phyloP scores from a whole-genome alignment of 163 green algal genomes.

The Prototheca wickerhamii region DNA sequence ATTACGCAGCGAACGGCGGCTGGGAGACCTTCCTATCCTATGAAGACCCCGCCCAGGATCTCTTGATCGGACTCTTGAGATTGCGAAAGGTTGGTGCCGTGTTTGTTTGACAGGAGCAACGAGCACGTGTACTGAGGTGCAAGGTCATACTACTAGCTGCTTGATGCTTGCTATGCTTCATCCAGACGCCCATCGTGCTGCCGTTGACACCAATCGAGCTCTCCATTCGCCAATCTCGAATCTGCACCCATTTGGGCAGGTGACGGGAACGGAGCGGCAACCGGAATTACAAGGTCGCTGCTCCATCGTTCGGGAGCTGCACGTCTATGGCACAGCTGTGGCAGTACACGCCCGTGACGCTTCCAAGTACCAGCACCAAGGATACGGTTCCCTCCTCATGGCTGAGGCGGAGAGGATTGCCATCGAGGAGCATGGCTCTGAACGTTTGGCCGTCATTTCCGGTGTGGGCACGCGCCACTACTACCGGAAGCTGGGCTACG shows the following conservation, averaged over 20 bases:
- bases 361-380: constrained; percentile 85
- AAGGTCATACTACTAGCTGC: too few relatives aligned
- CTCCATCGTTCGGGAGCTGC: constrained; percentile 92
- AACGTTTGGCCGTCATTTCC: constrained; percentile 88
- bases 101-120: too few relatives aligned
- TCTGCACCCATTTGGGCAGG: too few relatives aligned
- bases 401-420: constrained; percentile 88
- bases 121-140: too few relatives aligned
- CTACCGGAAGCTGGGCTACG: constrained; percentile 90
- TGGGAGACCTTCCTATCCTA: constrained; percentile 98
- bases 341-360: constrained; percentile 77
- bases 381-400: constrained; percentile 93
- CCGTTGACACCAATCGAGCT: too few relatives aligned
- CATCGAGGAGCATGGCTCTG: constrained; percentile 70
- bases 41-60: constrained; percentile 87
- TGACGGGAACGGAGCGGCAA: constrained; percentile 39
- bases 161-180: too few relatives aligned
- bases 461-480: constrained; percentile 96
- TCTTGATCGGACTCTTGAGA: constrained; percentile 88
- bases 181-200: too few relatives aligned
- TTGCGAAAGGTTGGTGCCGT: constrained; percentile 49
- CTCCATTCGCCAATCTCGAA: too few relatives aligned
- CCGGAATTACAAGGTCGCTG: constrained; percentile 54
- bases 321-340: constrained; percentile 94
- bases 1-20: constrained; percentile 88